Evolutionary conservation across 225 moss, liverwort and hornwort species (phyloP), one percentile per base, ranked within the genome.

Genomic region (Thuidium tamariscinum): DNA sequence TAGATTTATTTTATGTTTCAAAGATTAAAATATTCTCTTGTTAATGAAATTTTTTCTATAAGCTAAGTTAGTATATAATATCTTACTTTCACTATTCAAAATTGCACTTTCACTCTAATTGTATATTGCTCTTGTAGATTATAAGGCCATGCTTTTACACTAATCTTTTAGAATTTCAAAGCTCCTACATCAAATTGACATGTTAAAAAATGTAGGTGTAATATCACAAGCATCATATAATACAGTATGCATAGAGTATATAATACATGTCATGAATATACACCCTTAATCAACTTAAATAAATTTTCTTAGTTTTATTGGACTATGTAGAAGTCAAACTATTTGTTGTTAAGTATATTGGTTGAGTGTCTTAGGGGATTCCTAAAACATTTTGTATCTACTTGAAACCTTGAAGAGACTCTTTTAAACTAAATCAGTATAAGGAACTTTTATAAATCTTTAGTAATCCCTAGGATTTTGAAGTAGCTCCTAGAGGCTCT

Each of bases 381-480:
- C 3, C 9, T 15, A 9, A 5, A 15, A 41, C 9, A 36, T 42
- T 26, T 1, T 69, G 2, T 69, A 0, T 26, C 41, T 42, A 26
- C 6, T 25, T 39, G 8, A 68, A 68, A 23, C 39, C 23, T 39
- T 68, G 6, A 23, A 68, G 39, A 23, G 0, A 23, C 68, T 39
- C 39, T 0, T 68, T 8, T 39, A 39, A 39, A 23, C 8, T 39
- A 13, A 4, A 39, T n/a, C n/a, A n/a, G n/a, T 23, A 7, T 39
- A 44, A 6, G 8, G 0, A 7, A 0, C 13, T 39, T 39, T 5
- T 68, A 0, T 0, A 39, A 68, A 14, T 39, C 3, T 4, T 4
- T 39, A 23, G 2, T 23, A 39, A 4, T n/a, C 4, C 4, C 7
- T 13, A 37, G 2, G 7, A 68, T 69, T 15, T 41, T 5, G 5